Evolutionary conservation across 768 basidiomycete species (phyloP).

Genomic region (Lactarius hatsudake): DNA sequence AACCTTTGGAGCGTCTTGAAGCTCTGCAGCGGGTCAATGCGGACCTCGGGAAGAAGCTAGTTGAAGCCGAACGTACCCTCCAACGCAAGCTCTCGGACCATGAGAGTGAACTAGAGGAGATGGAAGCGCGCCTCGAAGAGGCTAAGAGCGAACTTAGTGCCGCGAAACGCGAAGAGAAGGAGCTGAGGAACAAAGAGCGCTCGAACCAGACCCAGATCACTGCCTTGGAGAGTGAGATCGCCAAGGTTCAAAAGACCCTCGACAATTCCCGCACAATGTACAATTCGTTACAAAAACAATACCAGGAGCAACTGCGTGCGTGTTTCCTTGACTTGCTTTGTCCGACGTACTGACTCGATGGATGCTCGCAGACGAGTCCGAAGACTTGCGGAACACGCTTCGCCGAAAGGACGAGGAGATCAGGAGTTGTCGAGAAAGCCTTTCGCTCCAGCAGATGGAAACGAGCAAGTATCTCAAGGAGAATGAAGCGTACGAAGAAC

Average conservation of each 20-base stretch:
- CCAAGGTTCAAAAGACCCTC: slow-evolving; percentile 68
- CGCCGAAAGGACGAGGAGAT: slow-evolving; percentile 74
- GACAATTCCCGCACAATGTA: slow-evolving; percentile 74
- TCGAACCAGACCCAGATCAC: slow-evolving; percentile 63
- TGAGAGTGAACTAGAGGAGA: slow-evolving; percentile 79
- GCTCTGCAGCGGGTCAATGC: slow-evolving; percentile 68
- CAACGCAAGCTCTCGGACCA: slow-evolving; percentile 69
- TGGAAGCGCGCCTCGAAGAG: slow-evolving; percentile 77
- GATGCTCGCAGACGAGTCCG: slow-evolving; percentile 58
- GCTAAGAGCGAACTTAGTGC: slow-evolving; percentile 69
- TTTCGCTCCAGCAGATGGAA: slow-evolving; percentile 63
- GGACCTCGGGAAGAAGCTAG: slow-evolving; percentile 71
- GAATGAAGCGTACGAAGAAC: slow-evolving; percentile 68
- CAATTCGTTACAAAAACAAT: slow-evolving; percentile 78
- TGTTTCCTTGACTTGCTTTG: slow-evolving; percentile 26
- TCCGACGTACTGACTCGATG: slow-evolving; percentile 6
- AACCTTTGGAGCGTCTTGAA: slow-evolving; percentile 69
- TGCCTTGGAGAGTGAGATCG: slow-evolving; percentile 74
- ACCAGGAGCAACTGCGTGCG: slow-evolving; percentile 83
- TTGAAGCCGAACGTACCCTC: slow-evolving; percentile 69
- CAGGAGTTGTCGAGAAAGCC: slow-evolving; percentile 57
- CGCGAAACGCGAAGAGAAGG: slow-evolving; percentile 90
- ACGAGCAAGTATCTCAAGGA: slow-evolving; percentile 62
- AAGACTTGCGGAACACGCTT: slow-evolving; percentile 72
- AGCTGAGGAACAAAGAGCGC: slow-evolving; percentile 82